Percentiles rank a stretch among this genome's conserved stretches.
These are phyloP conservation scores for Candida adriatica DNA, from an alignment of 805 yeast genomes.

Conservation along the genomic window DNA sequence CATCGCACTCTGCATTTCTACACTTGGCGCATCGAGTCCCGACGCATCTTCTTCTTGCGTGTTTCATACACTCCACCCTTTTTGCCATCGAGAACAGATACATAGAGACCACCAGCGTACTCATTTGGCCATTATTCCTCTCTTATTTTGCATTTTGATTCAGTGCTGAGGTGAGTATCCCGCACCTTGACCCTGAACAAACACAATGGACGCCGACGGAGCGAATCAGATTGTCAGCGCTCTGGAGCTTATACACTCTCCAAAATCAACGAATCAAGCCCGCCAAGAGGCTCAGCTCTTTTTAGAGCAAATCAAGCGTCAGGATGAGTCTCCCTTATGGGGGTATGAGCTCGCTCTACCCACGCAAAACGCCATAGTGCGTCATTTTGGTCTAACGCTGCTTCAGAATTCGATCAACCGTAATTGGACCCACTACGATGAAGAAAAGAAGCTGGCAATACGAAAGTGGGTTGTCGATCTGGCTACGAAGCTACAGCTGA, in stretches of 20 bases:
- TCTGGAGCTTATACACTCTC: constrained; percentile 63
- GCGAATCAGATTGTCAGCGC: constrained; percentile 73
- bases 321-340: constrained; percentile 85
- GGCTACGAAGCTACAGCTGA: constrained; percentile 46
- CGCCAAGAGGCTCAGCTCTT: constrained; percentile 56
- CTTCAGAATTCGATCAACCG: constrained; percentile 63
- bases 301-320: constrained; percentile 66
- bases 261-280: constrained; percentile 52
- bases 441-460: constrained; percentile 56
- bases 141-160: no score
- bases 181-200: no score
- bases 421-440: constrained; percentile 47
- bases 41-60: no score
- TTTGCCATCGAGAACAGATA: no score
- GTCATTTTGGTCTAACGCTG: constrained; percentile 85
- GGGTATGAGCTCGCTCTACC: constrained; percentile 77
- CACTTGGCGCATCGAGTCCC: no score
- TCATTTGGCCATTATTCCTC: no score
- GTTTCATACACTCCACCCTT: no score
- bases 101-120: no score
- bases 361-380: constrained; percentile 61
- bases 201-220: constrained; percentile 68
- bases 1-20: no score
- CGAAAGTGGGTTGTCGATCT: constrained; percentile 83
- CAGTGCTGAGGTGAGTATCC: no score